Evolutionary conservation across 129 eudicot species (phyloP), one percentile per base, ranked within the genome.

Genomic region (Centella asiatica): DNA sequence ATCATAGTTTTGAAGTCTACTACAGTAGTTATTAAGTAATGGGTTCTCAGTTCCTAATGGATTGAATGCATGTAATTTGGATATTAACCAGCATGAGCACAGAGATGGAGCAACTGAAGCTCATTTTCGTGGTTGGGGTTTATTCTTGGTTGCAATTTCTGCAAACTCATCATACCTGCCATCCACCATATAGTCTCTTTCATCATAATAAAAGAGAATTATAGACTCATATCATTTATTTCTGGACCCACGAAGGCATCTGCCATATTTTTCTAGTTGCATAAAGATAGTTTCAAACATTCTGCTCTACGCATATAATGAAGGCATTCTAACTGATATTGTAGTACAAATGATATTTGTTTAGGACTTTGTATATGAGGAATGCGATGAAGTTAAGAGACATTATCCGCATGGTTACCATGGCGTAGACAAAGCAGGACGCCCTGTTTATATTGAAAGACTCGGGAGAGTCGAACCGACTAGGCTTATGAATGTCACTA

Each of bases 401-500:
- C 83, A 81, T 72, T 90, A 90, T 75, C 97, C 97, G 46, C 97
- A 90, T 52, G 97, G 97, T 33, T 90, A 78, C 69, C 97, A 90
- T 77, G 97, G 97, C 14, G 85, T 86, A 47, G 97, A 90, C 60
- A 86, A 71, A 84, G 89, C 70, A 66, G 97, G 97, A 42, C 77
- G 95, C 1, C 97, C 97, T 49, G 83, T 90, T 48, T 90, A 90
- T 64, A 81, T 90, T 39, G 97, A 90, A 90, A 77, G 95, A 73
- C 78, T 90, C 59, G 97, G 97, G 11, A 82, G 82, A 77, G 75
- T 80, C 60, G 96, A 92, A 47, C 95, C 99, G 6, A 80, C 76
- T 78, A 92, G 82, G 74, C 96, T 92, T 51, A 87, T 87, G 99
- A 78, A 70, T 39, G 94, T 82, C 42, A 92, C 99, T 22, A 81